phyloP scores from a whole-genome alignment of 345 rosid genomes.

The Eucalyptus shirleyi region DNA sequence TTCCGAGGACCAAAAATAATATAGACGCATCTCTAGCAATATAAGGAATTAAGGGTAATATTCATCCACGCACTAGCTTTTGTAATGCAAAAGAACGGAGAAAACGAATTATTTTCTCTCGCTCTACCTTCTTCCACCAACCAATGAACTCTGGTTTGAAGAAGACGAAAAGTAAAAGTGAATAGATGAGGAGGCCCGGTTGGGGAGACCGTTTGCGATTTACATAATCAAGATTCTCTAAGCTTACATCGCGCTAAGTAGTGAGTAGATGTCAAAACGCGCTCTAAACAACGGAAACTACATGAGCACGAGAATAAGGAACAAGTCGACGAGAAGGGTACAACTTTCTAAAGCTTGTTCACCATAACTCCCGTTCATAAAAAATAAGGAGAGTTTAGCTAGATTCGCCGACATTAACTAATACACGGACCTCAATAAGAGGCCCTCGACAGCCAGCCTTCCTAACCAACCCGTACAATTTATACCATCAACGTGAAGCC shows the following conservation, averaged over 20 bases:
- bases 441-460: not conserved
- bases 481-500: not conserved
- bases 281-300: not conserved
- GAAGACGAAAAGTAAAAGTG: not conserved
- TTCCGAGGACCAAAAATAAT: not conserved
- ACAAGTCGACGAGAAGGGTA: not conserved
- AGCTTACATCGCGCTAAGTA: not conserved
- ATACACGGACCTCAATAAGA: not conserved
- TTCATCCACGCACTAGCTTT: not conserved
- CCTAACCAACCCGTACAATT: not conserved
- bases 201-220: not conserved
- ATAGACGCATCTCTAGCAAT: not conserved
- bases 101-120: not conserved
- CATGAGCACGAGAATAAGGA: not conserved
- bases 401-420: not conserved
- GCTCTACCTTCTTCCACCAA: not conserved
- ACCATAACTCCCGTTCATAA: not conserved
- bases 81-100: not conserved
- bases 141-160: not conserved
- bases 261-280: not conserved
- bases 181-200: not conserved
- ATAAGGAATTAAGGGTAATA: not conserved
- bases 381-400: not conserved
- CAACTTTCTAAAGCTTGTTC: not conserved
- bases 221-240: not conserved